Conservation (phyloP, 106 monocot genomes). For the Hemerocallis citrina region DNA sequence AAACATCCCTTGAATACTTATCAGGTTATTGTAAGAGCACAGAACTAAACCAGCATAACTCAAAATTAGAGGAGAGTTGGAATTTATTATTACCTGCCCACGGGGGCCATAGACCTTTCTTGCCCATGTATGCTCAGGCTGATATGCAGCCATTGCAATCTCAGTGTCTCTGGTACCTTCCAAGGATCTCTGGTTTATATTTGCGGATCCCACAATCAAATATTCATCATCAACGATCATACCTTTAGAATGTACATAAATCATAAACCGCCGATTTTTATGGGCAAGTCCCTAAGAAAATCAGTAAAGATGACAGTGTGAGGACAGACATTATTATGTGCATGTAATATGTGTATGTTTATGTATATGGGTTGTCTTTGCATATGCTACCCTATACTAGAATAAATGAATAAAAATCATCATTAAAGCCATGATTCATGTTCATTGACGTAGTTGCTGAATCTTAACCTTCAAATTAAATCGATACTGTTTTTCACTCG, state of each 20-base stretch:
- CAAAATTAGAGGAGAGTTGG: too few relatives aligned
- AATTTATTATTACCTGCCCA: constrained; percentile 53
- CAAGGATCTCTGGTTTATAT: constrained; percentile 94
- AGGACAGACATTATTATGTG: too few relatives aligned
- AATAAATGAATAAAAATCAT: not conserved
- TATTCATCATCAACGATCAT: constrained; percentile 99
- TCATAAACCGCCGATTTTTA: constrained; percentile 87
- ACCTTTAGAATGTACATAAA: constrained; percentile 98
- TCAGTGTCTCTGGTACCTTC: constrained; percentile 93
- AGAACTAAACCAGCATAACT: too few relatives aligned
- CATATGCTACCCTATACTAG: not conserved
- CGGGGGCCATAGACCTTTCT: constrained; percentile 40
- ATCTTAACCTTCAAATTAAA: too few relatives aligned
- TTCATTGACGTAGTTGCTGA: not conserved
- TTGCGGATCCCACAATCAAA: constrained; percentile 90
- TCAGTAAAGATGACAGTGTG: too few relatives aligned
- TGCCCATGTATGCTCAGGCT: constrained; percentile 89
- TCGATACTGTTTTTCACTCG: too few relatives aligned
- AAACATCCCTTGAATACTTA: not conserved
- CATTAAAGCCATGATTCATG: not conserved
- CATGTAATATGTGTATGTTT: not conserved
- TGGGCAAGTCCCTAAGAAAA: constrained; percentile 52
- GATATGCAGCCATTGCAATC: constrained; percentile 95
- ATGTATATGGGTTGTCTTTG: not conserved
- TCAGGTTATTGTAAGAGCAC: too few relatives aligned